phyloP scores from a whole-genome alignment of 805 yeast species.

The Clavispora fructus region DNA sequence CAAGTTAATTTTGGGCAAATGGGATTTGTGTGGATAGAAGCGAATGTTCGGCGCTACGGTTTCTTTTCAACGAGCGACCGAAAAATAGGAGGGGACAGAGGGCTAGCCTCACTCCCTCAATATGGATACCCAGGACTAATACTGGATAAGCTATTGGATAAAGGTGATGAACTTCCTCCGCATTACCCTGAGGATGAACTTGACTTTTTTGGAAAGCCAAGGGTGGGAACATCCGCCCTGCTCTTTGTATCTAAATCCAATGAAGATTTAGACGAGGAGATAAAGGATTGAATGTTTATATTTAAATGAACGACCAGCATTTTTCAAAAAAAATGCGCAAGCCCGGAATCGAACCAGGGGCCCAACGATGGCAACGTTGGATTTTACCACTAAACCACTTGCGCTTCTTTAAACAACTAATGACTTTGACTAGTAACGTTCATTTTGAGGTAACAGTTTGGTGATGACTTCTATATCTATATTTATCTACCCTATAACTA shows the following conservation, averaged over 20 bases:
- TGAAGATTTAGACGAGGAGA: constrained; percentile 11
- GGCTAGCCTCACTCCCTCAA: constrained; percentile 35
- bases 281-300: constrained; percentile 1
- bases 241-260: constrained; percentile 5
- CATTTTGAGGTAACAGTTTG: no score
- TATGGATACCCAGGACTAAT: constrained; percentile 21
- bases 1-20: constrained; percentile 40
- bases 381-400: constrained; percentile 17
- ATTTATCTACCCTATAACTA: no score
- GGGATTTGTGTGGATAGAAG: constrained; percentile 47
- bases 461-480: no score
- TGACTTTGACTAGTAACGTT: no score
- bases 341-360: constrained; percentile 20
- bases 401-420: no score
- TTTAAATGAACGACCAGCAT: no score
- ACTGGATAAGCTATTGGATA: constrained; percentile 56
- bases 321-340: constrained; percentile 13
- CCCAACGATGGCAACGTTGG: constrained; percentile 18
- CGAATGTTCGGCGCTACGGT: constrained; percentile 50
- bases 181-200: constrained; percentile 58
- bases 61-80: constrained; percentile 46
- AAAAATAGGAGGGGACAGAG: constrained; percentile 34
- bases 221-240: constrained; percentile 27
- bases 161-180: constrained; percentile 72
- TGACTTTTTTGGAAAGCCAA: constrained; percentile 50